These are phyloP conservation scores for Camelina laxa DNA, from an alignment of 345 rosid species.

Conservation along the genomic window DNA sequence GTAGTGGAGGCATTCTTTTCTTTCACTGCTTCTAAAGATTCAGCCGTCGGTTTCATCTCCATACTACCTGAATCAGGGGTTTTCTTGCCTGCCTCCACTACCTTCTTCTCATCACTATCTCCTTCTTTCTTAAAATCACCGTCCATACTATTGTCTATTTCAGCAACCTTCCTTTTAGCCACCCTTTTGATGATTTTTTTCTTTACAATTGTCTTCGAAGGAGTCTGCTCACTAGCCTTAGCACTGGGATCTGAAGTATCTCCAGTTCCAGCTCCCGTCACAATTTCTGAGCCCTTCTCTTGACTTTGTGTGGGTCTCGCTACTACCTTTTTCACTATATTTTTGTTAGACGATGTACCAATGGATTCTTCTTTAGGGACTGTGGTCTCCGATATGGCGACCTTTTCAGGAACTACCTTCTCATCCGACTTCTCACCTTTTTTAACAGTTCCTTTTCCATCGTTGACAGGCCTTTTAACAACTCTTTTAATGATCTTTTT, in stretches of 20 bases:
- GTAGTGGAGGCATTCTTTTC: conserved; percentile 40
- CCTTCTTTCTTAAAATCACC: conserved; percentile 51
- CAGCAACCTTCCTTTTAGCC: conserved; percentile 70
- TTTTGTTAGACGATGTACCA: conserved; percentile 59
- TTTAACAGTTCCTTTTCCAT: conserved; percentile 47
- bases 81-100: conserved; percentile 44
- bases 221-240: conserved; percentile 49
- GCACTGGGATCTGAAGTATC: conserved; percentile 52
- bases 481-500: conserved; percentile 83
- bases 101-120: conserved; percentile 48
- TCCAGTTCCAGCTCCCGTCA: conserved; percentile 52
- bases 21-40: conserved; percentile 49
- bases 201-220: conserved; percentile 63
- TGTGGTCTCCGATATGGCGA: conserved; percentile 49
- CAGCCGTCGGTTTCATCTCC: conserved; percentile 42
- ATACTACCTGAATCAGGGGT: conserved; percentile 45
- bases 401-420: conserved; percentile 50
- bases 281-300: conserved; percentile 48
- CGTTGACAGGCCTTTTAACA: conserved; percentile 65
- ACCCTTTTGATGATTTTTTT: conserved; percentile 84
- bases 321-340: conserved; percentile 55
- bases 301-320: conserved; percentile 47
- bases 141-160: conserved; percentile 43
- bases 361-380: conserved; percentile 52
- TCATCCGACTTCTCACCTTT: conserved; percentile 52